phyloP scores from a whole-genome alignment of 73 alveolate species.

The Diophrys appendiculata region DNA sequence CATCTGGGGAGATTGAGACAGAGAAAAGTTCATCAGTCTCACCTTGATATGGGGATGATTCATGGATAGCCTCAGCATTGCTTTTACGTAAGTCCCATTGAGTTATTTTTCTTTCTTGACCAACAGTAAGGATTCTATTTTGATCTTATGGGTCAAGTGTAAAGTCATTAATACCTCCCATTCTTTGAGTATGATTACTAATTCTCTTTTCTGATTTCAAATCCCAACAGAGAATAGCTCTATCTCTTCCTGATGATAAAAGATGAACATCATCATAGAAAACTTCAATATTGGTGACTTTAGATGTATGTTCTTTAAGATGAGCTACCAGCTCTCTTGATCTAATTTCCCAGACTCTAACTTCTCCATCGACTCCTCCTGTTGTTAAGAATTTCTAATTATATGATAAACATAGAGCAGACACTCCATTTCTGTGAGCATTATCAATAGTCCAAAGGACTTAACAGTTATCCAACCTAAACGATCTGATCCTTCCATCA shows the following conservation, averaged over 20 bases:
- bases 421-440: slow-evolving; percentile 94
- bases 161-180: slow-evolving; percentile 95
- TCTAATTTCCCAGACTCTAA: slow-evolving; percentile 93
- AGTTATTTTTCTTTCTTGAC: slow-evolving; percentile 92
- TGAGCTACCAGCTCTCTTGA: slow-evolving; percentile 93
- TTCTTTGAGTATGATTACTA: slow-evolving; percentile 86
- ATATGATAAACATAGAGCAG: slow-evolving; percentile 77
- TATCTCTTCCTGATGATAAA: slow-evolving; percentile 84
- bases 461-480: slow-evolving; percentile 77
- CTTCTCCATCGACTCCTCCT: slow-evolving; percentile 95
- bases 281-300: slow-evolving; percentile 87
- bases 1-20: slow-evolving; percentile 72
- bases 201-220: slow-evolving; percentile 87
- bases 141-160: slow-evolving; percentile 77
- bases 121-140: slow-evolving; percentile 79
- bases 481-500: slow-evolving; percentile 91
- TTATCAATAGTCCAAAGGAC: slow-evolving; percentile 94
- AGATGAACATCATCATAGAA: slow-evolving; percentile 87
- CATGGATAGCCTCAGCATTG: slow-evolving; percentile 73
- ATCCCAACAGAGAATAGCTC: slow-evolving; percentile 90
- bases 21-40: slow-evolving; percentile 91
- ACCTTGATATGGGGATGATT: slow-evolving; percentile 87
- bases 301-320: slow-evolving; percentile 89
- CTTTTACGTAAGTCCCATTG: slow-evolving; percentile 91
- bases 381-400: slow-evolving; percentile 81